Base-by-base conservation (phyloP, 1,139 yeast species). In the Saccharomyces hybrid region DNA sequence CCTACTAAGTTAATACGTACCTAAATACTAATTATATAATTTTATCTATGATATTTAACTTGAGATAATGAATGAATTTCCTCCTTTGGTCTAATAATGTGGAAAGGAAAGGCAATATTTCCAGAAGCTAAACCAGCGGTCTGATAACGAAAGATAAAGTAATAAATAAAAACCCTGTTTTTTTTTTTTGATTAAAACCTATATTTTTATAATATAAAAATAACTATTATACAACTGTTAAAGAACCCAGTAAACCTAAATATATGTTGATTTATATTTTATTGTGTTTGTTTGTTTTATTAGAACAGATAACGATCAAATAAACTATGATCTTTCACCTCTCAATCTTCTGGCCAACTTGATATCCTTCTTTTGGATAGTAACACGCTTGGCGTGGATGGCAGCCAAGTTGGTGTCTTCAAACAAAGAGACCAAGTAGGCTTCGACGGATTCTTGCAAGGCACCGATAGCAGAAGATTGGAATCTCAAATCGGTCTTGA, bases 391-490 rank as follows among this genome's bases (percentile, higher is more conserved):
- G 73, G 97, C 97, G 82, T 90, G 97, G 72, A 91, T 88, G 70
- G 97, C 97, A 80, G 97, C 91, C 81, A 90, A 83, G 85, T 90
- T 90, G 69, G 97, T 90, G 80, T 89, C 97, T 81, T 90, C 96
- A 67, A 88, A 88, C 70, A 88, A 78, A 59, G 95, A 86, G 61
- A 81, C 84, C 71, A 90, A 83, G 86, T 90, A 90, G 67, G 97
- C 97, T 83, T 90, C 97, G 68, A 90, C 97, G 69, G 97, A 89
- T 82, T 90, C 97, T 80, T 90, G 97, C 69, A 90, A 82, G 71
- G 97, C 97, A 84, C 97, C 97, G 68, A 90, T 90, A 66, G 97
- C 97, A 68, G 97, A 88, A 63, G 96, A 88, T 79, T 90, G 97
- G 86, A 90, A 90, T 82, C 97, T 88, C 76, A 90, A 85, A 75